Conservation (phyloP, 495 filamentous ascomycete species). For the Podospora sp. region DNA sequence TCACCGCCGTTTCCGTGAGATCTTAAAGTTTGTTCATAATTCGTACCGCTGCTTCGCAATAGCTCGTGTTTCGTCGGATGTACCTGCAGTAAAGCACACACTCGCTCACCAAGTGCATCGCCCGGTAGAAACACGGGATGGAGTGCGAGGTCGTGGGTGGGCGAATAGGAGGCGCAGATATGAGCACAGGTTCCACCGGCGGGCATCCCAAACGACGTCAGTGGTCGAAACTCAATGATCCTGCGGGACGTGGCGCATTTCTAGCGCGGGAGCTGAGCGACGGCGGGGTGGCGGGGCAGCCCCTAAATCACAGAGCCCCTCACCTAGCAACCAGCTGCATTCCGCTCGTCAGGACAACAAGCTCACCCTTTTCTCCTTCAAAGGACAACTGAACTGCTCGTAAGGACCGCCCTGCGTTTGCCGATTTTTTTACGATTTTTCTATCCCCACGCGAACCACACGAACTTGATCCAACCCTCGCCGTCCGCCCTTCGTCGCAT, state of each 20-base stretch:
- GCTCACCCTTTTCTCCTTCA: neutral
- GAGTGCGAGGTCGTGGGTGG: neutral
- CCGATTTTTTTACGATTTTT: neutral
- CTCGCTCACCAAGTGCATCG: neutral
- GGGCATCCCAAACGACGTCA: constrained; percentile 2
- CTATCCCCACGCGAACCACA: neutral
- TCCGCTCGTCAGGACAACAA: neutral
- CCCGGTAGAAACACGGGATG: constrained; percentile 10
- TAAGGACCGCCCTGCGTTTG: neutral
- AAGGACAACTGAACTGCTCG: neutral
- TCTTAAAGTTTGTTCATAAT: neutral
- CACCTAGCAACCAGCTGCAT: neutral
- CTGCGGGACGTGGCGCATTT: constrained; percentile 8
- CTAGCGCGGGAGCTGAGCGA: neutral
- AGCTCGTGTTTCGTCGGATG: constrained; percentile 18
- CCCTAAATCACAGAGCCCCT: neutral
- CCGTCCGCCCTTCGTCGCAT: no score
- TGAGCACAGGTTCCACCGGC: constrained; percentile 16
- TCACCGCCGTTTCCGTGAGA: neutral
- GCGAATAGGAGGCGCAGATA: constrained; percentile 23
- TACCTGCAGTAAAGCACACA: constrained; percentile 19
- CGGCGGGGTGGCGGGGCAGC: neutral
- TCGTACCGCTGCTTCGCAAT: neutral
- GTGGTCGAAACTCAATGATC: neutral
- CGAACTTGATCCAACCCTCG: neutral